phyloP scores from a whole-genome alignment of 1,284 basidiomycete genomes.

The Trichosporon asahii region DNA sequence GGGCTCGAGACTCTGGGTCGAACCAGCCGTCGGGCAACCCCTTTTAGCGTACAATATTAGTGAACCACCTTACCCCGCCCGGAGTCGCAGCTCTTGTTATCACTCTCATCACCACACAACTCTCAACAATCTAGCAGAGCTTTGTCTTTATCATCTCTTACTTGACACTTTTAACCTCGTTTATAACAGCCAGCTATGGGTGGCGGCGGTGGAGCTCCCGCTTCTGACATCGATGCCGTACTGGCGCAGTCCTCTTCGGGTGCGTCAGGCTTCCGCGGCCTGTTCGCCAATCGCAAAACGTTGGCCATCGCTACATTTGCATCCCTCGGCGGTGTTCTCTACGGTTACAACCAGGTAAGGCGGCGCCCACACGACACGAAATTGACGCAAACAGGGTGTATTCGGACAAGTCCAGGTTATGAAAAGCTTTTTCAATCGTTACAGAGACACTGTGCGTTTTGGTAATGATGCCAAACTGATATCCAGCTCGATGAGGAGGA shows the following conservation, averaged over 20 bases:
- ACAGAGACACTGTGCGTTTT: slow-evolving; percentile 32
- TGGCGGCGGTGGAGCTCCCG: slow-evolving; percentile 13
- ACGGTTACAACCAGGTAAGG: slow-evolving; percentile 44
- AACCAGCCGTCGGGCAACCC: not conserved
- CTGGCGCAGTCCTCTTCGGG: slow-evolving; percentile 13
- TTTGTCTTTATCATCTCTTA: not conserved
- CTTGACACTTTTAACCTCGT: not conserved
- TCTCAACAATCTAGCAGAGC: not conserved
- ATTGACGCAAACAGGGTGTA: slow-evolving; percentile 32
- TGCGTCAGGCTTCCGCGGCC: slow-evolving; percentile 17
- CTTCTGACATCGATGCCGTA: slow-evolving; percentile 13
- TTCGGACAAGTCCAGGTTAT: slow-evolving; percentile 50
- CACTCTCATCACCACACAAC: not conserved
- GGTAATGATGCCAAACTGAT: not conserved
- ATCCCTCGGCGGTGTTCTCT: slow-evolving; percentile 48
- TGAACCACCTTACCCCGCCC: not conserved
- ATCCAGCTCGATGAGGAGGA: slow-evolving; percentile 15
- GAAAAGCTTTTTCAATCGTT: slow-evolving; percentile 37
- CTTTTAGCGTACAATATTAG: not conserved
- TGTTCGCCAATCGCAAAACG: slow-evolving; percentile 18
- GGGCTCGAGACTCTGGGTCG: not conserved
- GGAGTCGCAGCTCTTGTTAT: not conserved
- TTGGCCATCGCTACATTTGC: slow-evolving; percentile 33
- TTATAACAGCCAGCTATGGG: not conserved
- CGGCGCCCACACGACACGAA: no score